Conservation (phyloP, 345 rosid genomes). For the Excoecaria agallocha region DNA sequence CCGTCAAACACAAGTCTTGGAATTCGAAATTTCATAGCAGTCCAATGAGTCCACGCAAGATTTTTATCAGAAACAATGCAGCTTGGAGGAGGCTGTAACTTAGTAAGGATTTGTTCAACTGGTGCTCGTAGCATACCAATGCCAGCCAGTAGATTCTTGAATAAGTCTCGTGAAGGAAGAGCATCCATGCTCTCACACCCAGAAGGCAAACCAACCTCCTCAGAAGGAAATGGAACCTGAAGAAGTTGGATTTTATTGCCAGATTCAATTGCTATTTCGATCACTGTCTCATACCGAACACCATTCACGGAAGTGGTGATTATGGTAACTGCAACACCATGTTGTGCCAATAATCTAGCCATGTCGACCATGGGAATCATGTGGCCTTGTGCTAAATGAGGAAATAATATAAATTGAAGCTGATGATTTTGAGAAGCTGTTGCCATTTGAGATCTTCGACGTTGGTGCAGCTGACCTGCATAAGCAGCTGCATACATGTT, state of each 20-base stretch:
- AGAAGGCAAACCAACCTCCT: slow-evolving; percentile 11
- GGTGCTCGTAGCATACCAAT: slow-evolving; percentile 11
- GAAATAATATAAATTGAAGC: slow-evolving; percentile 14
- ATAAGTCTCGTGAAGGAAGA: slow-evolving; percentile 5
- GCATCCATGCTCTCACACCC: slow-evolving; percentile 16
- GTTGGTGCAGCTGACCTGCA: neutral
- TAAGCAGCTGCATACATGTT: neutral
- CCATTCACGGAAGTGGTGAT: slow-evolving; percentile 15
- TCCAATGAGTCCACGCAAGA: slow-evolving; percentile 34
- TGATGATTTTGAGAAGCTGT: slow-evolving; percentile 9
- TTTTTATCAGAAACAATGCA: slow-evolving; percentile 40
- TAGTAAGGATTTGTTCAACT: neutral
- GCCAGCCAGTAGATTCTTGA: slow-evolving; percentile 13
- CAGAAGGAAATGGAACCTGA: slow-evolving; percentile 12
- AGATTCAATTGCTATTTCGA: slow-evolving; percentile 4
- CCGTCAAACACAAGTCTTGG: slow-evolving; percentile 46
- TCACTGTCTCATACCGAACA: neutral
- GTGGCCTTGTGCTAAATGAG: slow-evolving; percentile 15
- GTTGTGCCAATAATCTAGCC: slow-evolving; percentile 13
- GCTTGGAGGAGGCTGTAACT: slow-evolving; percentile 28
- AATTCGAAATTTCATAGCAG: slow-evolving; percentile 25
- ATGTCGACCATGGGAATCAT: slow-evolving; percentile 15
- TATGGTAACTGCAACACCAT: slow-evolving; percentile 12
- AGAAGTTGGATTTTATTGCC: slow-evolving; percentile 12
- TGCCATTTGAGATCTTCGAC: neutral